Percentiles rank a stretch among this genome's conserved stretches.
Evolutionary conservation across 2,329 filamentous ascomycete species (phyloP).

Genomic region (Colletotrichum sp.): DNA sequence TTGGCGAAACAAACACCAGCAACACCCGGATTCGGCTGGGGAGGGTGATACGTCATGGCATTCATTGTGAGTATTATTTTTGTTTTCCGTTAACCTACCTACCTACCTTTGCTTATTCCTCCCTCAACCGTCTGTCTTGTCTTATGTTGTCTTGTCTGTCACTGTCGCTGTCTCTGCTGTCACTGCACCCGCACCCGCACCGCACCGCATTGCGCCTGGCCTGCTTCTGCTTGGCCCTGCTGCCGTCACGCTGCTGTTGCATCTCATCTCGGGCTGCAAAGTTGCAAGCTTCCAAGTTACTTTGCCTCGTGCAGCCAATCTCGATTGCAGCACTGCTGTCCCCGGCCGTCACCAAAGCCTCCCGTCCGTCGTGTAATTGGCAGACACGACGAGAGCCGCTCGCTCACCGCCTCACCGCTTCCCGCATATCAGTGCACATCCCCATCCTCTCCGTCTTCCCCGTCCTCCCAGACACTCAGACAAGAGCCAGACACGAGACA

Average conservation of each 20-base stretch:
- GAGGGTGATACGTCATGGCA: conserved; percentile 31
- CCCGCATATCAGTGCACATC: conserved; percentile 22
- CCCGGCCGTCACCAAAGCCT: background rate
- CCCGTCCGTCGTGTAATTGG: conserved; percentile 15
- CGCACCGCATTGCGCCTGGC: background rate
- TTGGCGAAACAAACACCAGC: conserved; percentile 17
- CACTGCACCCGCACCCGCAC: background rate
- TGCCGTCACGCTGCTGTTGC: background rate
- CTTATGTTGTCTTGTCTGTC: background rate
- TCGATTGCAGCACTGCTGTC: conserved; percentile 16
- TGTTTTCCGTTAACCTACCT: background rate
- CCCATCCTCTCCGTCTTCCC: conserved; percentile 14
- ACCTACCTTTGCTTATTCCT: background rate
- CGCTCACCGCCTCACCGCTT: conserved; percentile 22
- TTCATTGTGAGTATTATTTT: conserved; percentile 35
- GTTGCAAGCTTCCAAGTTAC: background rate
- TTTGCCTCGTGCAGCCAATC: conserved; percentile 8
- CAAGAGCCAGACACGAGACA: conserved; percentile 17
- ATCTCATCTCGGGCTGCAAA: background rate
- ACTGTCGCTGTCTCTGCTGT: background rate
- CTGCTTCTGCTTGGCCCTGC: background rate
- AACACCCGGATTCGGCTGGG: conserved; percentile 12
- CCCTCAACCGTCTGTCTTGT: background rate
- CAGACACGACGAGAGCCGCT: conserved; percentile 12
- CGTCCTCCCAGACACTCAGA: conserved; percentile 15